A percentile compares a stretch with the other conserved stretches of the same genome.
Conservation (phyloP, 129 eudicot species). For the Rutidosis leptorrhynchoides region DNA sequence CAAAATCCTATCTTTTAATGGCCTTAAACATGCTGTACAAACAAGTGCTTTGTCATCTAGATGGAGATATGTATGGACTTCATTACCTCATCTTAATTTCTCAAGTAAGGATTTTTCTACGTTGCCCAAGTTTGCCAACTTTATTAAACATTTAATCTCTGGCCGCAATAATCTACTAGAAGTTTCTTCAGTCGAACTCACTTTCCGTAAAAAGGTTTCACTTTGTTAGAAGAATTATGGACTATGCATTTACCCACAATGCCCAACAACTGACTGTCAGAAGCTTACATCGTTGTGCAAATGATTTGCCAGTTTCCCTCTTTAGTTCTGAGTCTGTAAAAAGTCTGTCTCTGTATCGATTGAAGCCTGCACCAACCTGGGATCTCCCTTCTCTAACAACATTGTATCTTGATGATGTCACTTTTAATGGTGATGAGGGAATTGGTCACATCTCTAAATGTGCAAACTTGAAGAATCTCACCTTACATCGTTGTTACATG, state of each 20-base stretch:
- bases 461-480: constrained; percentile 28
- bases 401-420: neutral
- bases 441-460: no score
- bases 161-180: constrained; percentile 1
- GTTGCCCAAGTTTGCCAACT: neutral
- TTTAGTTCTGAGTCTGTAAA: no score
- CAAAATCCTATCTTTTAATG: no score
- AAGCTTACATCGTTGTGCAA: neutral
- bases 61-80: no score
- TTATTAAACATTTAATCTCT: no score
- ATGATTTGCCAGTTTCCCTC: no score
- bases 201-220: neutral
- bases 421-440: no score
- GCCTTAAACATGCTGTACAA: no score
- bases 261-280: neutral
- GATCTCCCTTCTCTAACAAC: no score
- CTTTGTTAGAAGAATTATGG: neutral
- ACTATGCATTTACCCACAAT: constrained; percentile 20
- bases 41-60: no score
- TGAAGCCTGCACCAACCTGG: no score
- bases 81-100: constrained; percentile 13
- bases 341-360: no score
- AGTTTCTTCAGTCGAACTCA: neutral
- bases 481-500: neutral
- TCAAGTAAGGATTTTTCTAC: neutral